phyloP scores from a whole-genome alignment of 352 stramenopile genomes.

The Pythium sukuiense region DNA sequence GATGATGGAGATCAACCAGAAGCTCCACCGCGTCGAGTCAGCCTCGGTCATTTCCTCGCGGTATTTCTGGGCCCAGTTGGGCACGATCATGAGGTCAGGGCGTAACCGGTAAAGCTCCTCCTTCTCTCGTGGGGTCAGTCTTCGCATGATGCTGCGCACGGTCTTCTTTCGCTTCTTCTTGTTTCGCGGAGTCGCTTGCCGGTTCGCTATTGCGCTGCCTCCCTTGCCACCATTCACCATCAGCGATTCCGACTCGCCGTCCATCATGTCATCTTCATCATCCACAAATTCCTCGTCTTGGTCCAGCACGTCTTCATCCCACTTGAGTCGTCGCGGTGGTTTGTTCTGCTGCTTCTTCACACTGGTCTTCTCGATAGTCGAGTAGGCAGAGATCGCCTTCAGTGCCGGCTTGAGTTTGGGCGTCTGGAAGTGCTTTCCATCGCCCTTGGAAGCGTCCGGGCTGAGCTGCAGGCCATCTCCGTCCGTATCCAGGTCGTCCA shows the following conservation, averaged over 20 bases:
- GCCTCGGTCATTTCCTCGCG: conserved; percentile 76
- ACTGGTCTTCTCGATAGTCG: conserved; percentile 38
- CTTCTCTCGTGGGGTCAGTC: conserved; percentile 78
- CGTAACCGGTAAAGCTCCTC: conserved; percentile 82
- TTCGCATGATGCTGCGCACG: conserved; percentile 72
- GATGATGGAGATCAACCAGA: conserved; percentile 80
- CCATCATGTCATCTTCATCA: conserved; percentile 34
- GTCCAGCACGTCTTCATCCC: conserved; percentile 79
- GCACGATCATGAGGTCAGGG: conserved; percentile 85
- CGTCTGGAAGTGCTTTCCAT: conserved; percentile 60
- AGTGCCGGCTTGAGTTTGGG: conserved; percentile 56
- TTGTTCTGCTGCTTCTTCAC: conserved; percentile 39
- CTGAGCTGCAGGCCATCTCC: conserved; percentile 83
- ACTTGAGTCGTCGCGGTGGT: conserved; percentile 53
- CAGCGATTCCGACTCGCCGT: conserved; percentile 52
- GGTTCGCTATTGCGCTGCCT: conserved; percentile 45
- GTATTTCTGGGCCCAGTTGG: conserved; percentile 89
- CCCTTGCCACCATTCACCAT: conserved; percentile 47
- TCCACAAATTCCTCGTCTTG: conserved; percentile 78
- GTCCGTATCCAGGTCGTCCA: conserved; percentile 78
- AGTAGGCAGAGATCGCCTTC: conserved; percentile 81
- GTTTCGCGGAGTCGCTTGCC: conserved; percentile 56
- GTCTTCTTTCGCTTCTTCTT: conserved; percentile 86
- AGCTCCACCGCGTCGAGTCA: conserved; percentile 69
- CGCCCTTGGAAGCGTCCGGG: conserved; percentile 53